These are phyloP conservation scores for Talaromyces liani DNA, from an alignment of 495 filamentous ascomycete genomes.

Conservation along the genomic window DNA sequence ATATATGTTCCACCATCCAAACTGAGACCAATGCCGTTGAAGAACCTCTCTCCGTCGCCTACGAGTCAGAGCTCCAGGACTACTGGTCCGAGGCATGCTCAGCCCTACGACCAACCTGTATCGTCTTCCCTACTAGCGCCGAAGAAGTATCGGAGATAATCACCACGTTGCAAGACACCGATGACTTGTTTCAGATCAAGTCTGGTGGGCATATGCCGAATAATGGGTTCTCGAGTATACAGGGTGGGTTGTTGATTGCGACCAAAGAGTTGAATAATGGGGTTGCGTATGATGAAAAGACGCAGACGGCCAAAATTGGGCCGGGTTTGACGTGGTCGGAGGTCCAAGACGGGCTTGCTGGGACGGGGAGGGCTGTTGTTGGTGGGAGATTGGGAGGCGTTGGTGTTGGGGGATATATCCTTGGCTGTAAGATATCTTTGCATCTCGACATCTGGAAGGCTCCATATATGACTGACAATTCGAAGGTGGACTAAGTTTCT, in stretches of 20 bases:
- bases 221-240: slow-evolving; percentile 35
- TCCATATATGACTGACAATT: neutral
- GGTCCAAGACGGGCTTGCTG: slow-evolving; percentile 25
- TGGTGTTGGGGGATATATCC: slow-evolving; percentile 33
- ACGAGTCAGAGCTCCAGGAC: slow-evolving; percentile 20
- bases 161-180: slow-evolving; percentile 27
- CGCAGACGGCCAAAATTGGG: slow-evolving; percentile 31
- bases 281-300: slow-evolving; percentile 21
- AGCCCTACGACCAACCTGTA: slow-evolving; percentile 33
- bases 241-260: slow-evolving; percentile 32
- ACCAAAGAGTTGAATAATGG: slow-evolving; percentile 31
- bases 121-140: slow-evolving; percentile 29
- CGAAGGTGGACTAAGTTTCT: slow-evolving; percentile 38
- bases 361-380: slow-evolving; percentile 28
- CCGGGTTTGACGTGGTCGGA: slow-evolving; percentile 35
- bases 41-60: slow-evolving; percentile 22
- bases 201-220: slow-evolving; percentile 40
- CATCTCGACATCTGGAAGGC: neutral
- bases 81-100: slow-evolving; percentile 37
- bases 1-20: slow-evolving; percentile 30
- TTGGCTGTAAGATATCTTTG: slow-evolving; percentile 28
- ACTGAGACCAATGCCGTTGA: slow-evolving; percentile 10
- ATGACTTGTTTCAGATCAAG: slow-evolving; percentile 33
- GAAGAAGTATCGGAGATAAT: slow-evolving; percentile 31
- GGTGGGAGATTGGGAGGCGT: slow-evolving; percentile 31